Percentiles rank a stretch among this genome's conserved stretches.
phyloP scores from a whole-genome alignment of 805 yeast genomes.

The Teunomyces pallodes region DNA sequence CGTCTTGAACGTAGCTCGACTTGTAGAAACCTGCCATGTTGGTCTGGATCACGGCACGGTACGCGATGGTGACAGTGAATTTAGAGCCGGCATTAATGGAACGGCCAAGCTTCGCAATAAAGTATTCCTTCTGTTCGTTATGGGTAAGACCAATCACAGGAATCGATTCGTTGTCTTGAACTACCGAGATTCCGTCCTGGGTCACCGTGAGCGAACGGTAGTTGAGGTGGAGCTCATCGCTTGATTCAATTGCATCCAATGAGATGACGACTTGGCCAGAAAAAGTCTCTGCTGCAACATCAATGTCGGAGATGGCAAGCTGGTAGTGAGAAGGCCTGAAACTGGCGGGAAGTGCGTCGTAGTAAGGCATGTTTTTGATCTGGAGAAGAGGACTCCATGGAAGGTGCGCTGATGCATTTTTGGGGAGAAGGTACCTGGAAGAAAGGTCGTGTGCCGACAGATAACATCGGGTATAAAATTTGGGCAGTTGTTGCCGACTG shows the following conservation, averaged over 20 bases:
- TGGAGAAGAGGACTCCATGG: background rate
- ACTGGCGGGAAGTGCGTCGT: conserved; percentile 55
- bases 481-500: no score
- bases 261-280: conserved; percentile 48
- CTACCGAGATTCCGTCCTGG: conserved; percentile 19
- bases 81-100: conserved; percentile 17
- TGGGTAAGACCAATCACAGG: conserved; percentile 23
- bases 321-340: conserved; percentile 77
- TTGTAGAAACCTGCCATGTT: conserved; percentile 59
- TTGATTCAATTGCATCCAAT: conserved; percentile 41
- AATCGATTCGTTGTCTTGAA: conserved; percentile 20
- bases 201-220: conserved; percentile 40
- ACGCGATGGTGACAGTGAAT: conserved; percentile 30
- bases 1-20: conserved; percentile 42
- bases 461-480: no score
- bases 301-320: conserved; percentile 59
- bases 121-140: conserved; percentile 59
- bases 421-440: background rate
- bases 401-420: background rate
- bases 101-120: conserved; percentile 55
- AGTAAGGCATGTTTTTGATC: conserved; percentile 20
- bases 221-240: conserved; percentile 48
- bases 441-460: background rate
- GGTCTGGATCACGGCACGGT: conserved; percentile 45
- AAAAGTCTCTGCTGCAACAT: conserved; percentile 44